These are phyloP conservation scores for Citrus medica DNA, from an alignment of 345 rosid species.

Conservation along the genomic window DNA sequence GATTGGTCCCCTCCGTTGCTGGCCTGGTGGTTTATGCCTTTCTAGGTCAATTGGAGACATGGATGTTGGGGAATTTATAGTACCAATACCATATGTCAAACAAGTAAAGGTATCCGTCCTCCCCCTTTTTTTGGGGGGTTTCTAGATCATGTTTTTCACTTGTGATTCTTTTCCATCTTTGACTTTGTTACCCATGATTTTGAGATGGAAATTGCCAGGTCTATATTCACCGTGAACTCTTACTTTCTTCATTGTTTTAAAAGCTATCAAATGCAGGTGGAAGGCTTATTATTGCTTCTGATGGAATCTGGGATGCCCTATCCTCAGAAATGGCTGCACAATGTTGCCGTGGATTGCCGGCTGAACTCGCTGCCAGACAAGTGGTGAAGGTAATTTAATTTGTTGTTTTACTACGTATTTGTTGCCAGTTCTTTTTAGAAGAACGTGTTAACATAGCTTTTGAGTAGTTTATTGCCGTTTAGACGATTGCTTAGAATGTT, in stretches of 20 bases:
- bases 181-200: background rate
- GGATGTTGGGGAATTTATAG: conserved; percentile 95
- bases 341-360: conserved; percentile 73
- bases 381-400: conserved; percentile 70
- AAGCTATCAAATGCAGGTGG: conserved; percentile 85
- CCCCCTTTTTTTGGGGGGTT: background rate
- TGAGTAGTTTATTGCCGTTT: background rate
- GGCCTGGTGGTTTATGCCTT: conserved; percentile 95
- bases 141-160: background rate
- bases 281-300: conserved; percentile 88
- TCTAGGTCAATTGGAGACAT: conserved; percentile 92
- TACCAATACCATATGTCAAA: conserved; percentile 84
- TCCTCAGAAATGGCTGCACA: conserved; percentile 73
- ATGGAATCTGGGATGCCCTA: conserved; percentile 92
- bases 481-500: background rate
- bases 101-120: conserved; percentile 66
- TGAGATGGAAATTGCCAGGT: background rate
- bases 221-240: conserved; percentile 5
- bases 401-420: background rate
- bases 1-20: conserved; percentile 90
- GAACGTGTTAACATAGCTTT: background rate
- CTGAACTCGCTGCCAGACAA: conserved; percentile 89
- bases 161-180: background rate
- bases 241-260: conserved; percentile 12
- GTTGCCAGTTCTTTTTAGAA: conserved; percentile 1